Evolutionary conservation across 768 basidiomycete species (phyloP).

Genomic region (Dioszegia hungarica): DNA sequence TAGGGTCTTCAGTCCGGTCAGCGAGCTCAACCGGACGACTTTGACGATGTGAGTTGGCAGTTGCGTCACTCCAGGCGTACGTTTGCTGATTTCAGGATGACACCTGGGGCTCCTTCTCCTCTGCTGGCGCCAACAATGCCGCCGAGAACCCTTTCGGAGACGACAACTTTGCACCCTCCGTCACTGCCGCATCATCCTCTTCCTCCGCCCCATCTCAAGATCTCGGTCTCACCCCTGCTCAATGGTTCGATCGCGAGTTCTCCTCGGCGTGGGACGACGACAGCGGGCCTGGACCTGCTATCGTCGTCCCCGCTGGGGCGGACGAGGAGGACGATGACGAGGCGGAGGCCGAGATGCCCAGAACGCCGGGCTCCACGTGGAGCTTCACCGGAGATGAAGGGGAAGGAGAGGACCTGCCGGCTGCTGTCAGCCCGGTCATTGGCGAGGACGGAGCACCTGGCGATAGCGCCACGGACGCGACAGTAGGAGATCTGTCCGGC

Average conservation of each 20-base stretch:
- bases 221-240: conserved; percentile 40
- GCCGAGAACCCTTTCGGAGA: conserved; percentile 45
- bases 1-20: conserved; percentile 7
- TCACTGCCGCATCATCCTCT: conserved; percentile 20
- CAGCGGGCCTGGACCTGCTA: conserved; percentile 8
- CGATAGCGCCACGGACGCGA: not conserved
- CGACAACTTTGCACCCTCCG: conserved; percentile 18
- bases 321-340: conserved; percentile 8
- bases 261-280: conserved; percentile 20
- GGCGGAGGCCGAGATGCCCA: conserved; percentile 6
- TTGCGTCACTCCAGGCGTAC: not conserved
- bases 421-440: conserved; percentile 5
- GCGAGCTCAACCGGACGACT: conserved; percentile 13
- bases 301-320: conserved; percentile 11
- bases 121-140: conserved; percentile 17
- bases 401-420: conserved; percentile 21
- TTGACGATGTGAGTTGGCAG: conserved; percentile 33
- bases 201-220: not conserved
- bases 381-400: conserved; percentile 25
- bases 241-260: conserved; percentile 44
- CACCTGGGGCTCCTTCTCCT: conserved; percentile 44
- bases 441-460: not conserved
- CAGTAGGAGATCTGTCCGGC: not conserved
- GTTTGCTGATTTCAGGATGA: conserved; percentile 32
- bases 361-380: conserved; percentile 22